phyloP scores from a whole-genome alignment of 1,139 yeast species.

The Sugiyamaella grinbergsii region DNA sequence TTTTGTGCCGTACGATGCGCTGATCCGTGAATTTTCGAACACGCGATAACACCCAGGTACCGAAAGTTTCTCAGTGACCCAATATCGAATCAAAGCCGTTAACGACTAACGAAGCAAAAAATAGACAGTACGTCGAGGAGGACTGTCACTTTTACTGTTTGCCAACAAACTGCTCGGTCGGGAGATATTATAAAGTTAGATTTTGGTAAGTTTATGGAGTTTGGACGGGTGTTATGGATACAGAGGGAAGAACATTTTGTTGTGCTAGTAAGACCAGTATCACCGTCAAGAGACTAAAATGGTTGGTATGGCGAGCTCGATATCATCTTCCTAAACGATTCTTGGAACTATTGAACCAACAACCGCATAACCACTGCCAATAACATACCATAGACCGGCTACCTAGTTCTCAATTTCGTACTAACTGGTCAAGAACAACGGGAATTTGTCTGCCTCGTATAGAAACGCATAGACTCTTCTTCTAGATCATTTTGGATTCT shows the following conservation, averaged over 20 bases:
- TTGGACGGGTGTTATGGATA: no score
- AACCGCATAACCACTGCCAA: no score
- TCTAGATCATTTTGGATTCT: neutral
- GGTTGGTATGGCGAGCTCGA: no score
- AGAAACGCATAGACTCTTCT: neutral
- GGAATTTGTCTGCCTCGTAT: neutral
- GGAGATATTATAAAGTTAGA: neutral
- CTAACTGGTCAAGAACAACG: neutral
- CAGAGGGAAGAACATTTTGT: no score
- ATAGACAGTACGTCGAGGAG: no score
- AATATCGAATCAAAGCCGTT: slow-evolving; percentile 11
- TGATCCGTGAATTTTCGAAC: slow-evolving; percentile 16
- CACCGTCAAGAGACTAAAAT: no score
- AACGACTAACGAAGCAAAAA: no score
- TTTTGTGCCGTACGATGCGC: slow-evolving; percentile 17
- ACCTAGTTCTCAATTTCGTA: no score
- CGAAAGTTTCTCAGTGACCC: neutral
- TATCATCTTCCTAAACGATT: no score
- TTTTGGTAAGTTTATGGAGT: neutral
- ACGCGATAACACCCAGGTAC: slow-evolving; percentile 13
- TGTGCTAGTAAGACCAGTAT: no score
- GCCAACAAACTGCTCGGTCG: neutral
- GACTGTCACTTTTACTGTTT: neutral
- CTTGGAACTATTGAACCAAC: no score
- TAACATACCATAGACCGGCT: no score